Evolutionary conservation across 495 filamentous ascomycete species (phyloP).

Genomic region (Podospora australis): DNA sequence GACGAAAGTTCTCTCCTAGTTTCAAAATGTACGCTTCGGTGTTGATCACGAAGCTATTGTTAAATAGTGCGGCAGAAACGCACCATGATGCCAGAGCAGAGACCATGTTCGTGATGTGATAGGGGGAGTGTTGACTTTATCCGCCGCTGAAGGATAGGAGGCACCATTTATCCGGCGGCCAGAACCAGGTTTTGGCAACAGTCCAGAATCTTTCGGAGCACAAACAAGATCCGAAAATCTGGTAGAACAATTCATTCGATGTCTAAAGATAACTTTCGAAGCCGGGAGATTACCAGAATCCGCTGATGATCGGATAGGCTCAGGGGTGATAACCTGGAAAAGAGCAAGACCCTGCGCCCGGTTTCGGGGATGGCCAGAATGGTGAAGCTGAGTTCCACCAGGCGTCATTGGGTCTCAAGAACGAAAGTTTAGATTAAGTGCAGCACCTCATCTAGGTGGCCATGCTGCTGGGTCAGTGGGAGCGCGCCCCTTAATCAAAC

Average conservation of each 20-base stretch:
- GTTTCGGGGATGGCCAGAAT: background rate
- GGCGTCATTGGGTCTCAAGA: too few relatives aligned
- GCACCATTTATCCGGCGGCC: background rate
- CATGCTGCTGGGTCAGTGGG: background rate
- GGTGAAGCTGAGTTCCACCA: background rate
- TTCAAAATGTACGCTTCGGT: background rate
- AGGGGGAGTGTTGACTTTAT: background rate
- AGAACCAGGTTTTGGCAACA: background rate
- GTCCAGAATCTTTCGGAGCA: background rate
- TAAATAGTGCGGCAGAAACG: background rate
- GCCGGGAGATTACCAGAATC: background rate
- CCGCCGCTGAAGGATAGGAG: background rate
- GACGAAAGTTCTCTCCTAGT: background rate
- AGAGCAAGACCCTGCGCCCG: background rate
- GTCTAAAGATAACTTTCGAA: background rate
- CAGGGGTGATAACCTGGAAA: background rate
- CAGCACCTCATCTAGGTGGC: background rate
- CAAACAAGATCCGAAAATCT: background rate
- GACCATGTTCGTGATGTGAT: background rate
- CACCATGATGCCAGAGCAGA: background rate
- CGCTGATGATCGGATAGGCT: background rate
- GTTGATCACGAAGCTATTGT: slow-evolving; percentile 5
- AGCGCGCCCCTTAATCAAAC: background rate
- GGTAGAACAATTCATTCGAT: background rate
- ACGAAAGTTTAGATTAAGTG: background rate